phyloP scores from a whole-genome alignment of 2,329 filamentous ascomycete species.

The Proliferodiscus dingleyae region DNA sequence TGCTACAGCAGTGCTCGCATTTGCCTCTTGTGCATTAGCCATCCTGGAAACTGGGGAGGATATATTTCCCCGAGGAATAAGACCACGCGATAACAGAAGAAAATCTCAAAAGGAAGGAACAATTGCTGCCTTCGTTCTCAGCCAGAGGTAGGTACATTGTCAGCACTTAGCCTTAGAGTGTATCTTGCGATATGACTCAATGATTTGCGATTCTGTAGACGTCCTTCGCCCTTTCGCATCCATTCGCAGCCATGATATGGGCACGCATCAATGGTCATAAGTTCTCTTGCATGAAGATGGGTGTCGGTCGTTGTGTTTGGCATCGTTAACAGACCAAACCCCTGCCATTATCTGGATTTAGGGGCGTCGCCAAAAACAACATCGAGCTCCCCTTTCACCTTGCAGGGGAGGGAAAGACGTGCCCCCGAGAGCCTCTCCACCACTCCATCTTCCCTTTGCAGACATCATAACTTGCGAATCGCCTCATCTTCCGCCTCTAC shows the following conservation, averaged over 20 bases:
- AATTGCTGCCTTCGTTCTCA: not conserved
- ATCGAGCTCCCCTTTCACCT: slow-evolving; percentile 14
- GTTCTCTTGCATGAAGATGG: no score
- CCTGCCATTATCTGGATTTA: no score
- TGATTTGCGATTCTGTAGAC: no score
- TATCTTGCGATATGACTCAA: not conserved
- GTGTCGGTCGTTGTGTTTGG: no score
- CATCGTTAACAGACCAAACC: no score
- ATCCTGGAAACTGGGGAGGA: not conserved
- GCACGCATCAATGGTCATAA: no score
- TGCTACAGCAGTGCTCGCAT: not conserved
- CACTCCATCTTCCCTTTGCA: not conserved
- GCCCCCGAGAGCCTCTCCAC: no score
- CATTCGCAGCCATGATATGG: no score
- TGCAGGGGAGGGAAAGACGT: not conserved
- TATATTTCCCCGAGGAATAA: not conserved
- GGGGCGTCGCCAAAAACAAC: slow-evolving; percentile 10
- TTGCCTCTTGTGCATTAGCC: not conserved
- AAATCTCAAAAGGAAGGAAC: slow-evolving; percentile 1
- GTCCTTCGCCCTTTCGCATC: no score
- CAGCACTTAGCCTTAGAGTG: not conserved
- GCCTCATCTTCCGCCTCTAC: not conserved
- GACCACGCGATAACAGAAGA: not conserved
- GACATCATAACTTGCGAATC: not conserved
- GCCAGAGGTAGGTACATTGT: no score